These are phyloP conservation scores for Solanum chiquidenum DNA, from an alignment of 257 asterid genomes.

Conservation along the genomic window DNA sequence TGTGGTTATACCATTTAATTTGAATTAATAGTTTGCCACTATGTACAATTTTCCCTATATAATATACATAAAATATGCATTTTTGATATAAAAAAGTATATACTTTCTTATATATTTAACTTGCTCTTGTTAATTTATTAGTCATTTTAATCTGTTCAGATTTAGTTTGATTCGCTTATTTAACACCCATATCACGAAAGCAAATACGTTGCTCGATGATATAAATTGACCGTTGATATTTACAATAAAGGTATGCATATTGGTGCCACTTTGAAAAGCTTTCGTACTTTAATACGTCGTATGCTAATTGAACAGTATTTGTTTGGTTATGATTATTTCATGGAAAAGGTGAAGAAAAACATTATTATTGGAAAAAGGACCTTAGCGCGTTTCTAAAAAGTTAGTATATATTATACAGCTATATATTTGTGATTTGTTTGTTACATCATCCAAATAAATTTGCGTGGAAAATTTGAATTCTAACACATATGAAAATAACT, in stretches of 20 bases:
- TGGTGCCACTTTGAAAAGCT: background rate
- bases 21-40: too few relatives aligned
- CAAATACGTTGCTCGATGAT: background rate
- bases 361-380: background rate
- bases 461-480: background rate
- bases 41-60: too few relatives aligned
- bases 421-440: background rate
- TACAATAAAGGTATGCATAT: background rate
- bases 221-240: background rate
- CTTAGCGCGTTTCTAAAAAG: background rate
- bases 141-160: too few relatives aligned
- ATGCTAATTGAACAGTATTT: background rate
- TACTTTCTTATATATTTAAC: too few relatives aligned
- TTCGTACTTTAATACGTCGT: background rate
- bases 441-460: background rate
- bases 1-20: too few relatives aligned
- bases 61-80: background rate
- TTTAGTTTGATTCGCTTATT: background rate
- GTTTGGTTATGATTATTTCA: background rate
- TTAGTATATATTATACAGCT: background rate
- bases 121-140: too few relatives aligned
- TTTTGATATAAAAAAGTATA: background rate
- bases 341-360: background rate
- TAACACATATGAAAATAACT: background rate
- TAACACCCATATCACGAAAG: background rate